phyloP scores from a whole-genome alignment of 176 grass and related monocot genomes.

The Bolboschoenus planiculmis region DNA sequence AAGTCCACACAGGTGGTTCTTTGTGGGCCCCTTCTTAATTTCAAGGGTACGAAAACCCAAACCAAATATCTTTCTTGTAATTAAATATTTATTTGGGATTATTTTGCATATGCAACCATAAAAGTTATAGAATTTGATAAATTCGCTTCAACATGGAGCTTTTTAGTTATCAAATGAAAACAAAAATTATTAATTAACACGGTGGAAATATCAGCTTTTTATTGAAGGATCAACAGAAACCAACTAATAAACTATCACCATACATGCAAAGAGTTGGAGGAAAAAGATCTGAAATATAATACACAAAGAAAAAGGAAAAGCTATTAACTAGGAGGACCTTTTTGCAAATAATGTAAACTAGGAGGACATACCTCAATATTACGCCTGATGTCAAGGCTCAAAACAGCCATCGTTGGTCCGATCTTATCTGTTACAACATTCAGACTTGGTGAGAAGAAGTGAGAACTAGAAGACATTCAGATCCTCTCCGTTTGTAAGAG shows the following conservation, averaged over 20 bases:
- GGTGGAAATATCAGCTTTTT: too few species aligned
- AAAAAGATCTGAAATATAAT: too few species aligned
- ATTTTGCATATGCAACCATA: neutral
- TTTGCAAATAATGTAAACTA: neutral
- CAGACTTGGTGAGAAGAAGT: neutral
- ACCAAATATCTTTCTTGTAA: neutral
- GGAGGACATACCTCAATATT: slow-evolving; percentile 59
- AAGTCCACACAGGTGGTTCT: too few species aligned
- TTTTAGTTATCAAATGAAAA: too few species aligned
- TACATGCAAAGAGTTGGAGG: neutral
- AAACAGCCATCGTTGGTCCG: slow-evolving; percentile 78
- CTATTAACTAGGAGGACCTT: too few species aligned
- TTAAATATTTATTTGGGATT: neutral
- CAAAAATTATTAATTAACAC: too few species aligned
- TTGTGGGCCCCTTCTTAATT: neutral
- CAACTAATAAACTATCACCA: neutral
- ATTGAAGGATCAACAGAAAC: too few species aligned
- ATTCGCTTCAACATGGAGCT: neutral
- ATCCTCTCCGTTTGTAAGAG: neutral
- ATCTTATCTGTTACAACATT: slow-evolving; percentile 76
- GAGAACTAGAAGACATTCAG: neutral
- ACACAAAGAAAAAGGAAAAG: too few species aligned
- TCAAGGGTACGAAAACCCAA: neutral
- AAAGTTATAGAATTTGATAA: neutral
- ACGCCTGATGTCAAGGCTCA: slow-evolving; percentile 77